Evolutionary conservation across 768 basidiomycete species (phyloP), one percentile per base, ranked within the genome.

Genomic region (Phylloporus sp.): DNA sequence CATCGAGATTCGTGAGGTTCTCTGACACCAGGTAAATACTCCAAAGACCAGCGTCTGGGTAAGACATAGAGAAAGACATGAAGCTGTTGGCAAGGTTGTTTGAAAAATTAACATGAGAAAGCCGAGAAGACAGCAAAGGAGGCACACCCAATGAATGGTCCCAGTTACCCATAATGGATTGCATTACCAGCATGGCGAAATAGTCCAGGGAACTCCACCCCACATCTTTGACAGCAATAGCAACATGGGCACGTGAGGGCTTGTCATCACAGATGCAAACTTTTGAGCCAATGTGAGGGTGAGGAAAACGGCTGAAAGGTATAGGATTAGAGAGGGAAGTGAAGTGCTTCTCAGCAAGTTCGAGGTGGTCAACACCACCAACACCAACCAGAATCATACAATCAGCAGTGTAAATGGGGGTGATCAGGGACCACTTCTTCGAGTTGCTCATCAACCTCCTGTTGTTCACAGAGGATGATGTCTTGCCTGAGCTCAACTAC

Each of bases 341-440:
- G 66, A 99, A 97, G 69, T 97, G 84, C 69, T 90, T 84, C 70
- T 94, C 84, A 41, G 96, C 96, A 48, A 98, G 86, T 56, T 90
- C 84, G 14, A 73, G 71, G 71, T 98, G 96, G 56, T 93, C 85
- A 55, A 98, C 87, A 54, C 93, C 95, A 48, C 96, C 96, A 40
- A 94, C 82, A 46, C 95, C 96, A 56, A 96, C 95, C 50, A 99
- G 86, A 50, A 96, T 93, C 92, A 99, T 98, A 50, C 95, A 90
- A 74, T 99, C 95, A 36, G 94, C 84, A 42, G 91, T 95, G 73
- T 98, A 98, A 76, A 68, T 99, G 96, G 49, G 98, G 71, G 65
- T 99, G 96, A 71, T 98, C 96, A 59, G 98, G 98, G 9, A 98
- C 91, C 60, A 98, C 94, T 69, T 98, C 96, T 73, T 97, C 94